A percentile compares a stretch with the other conserved stretches of the same genome.
Conservation (phyloP, 2,329 filamentous ascomycete species). For the Sclerotinia glacialis region DNA sequence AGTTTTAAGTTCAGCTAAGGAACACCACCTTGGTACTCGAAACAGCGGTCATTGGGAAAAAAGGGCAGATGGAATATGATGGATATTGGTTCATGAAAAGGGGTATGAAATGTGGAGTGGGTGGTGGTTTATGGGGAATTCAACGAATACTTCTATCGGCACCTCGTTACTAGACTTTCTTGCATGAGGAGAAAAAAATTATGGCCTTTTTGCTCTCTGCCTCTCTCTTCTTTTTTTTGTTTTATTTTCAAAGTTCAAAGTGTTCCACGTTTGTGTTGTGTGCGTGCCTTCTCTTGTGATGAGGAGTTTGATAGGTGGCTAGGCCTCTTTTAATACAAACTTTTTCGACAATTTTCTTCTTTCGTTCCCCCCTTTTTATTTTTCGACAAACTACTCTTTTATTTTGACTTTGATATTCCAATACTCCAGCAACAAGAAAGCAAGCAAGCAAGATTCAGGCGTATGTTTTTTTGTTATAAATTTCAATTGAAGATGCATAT, state of each 20-base stretch:
- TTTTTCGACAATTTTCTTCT: conserved; percentile 14
- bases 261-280: conserved; percentile 20
- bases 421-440: neutral
- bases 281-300: conserved; percentile 11
- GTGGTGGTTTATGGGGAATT: conserved; percentile 21
- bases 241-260: neutral
- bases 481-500: conserved; percentile 26
- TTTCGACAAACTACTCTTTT: too few species aligned
- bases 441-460: conserved; percentile 37
- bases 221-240: conserved; percentile 33
- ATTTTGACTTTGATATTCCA: neutral
- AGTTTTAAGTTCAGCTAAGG: conserved; percentile 33
- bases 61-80: conserved; percentile 28
- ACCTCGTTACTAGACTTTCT: conserved; percentile 39
- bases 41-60: conserved; percentile 28
- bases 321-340: conserved; percentile 36
- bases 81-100: conserved; percentile 29
- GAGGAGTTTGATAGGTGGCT: conserved; percentile 32
- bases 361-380: neutral
- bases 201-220: conserved; percentile 37
- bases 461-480: conserved; percentile 28
- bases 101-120: conserved; percentile 18
- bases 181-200: conserved; percentile 35
- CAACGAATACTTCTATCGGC: conserved; percentile 32
- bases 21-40: conserved; percentile 30